Conservation (phyloP, 2,329 filamentous ascomycete species). For the Colletotrichum cordylinicola region DNA sequence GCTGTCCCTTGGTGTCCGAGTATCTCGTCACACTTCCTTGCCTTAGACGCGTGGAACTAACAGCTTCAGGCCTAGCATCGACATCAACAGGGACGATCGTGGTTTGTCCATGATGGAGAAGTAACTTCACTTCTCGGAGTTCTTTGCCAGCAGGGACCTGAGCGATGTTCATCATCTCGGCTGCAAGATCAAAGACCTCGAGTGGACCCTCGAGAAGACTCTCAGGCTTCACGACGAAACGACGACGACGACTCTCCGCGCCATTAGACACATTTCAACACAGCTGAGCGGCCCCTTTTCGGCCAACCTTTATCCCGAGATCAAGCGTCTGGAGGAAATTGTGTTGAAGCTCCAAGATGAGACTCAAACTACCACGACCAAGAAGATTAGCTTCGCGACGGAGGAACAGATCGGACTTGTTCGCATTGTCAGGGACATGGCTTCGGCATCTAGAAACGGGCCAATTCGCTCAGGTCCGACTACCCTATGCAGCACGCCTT, state of each 20-base stretch:
- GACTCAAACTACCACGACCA: background rate
- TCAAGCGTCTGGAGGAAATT: background rate
- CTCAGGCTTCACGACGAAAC: background rate
- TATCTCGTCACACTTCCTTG: background rate
- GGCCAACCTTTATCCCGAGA: background rate
- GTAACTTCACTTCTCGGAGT: background rate
- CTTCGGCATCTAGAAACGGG: background rate
- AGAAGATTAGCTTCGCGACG: background rate
- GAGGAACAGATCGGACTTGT: background rate
- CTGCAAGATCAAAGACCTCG: background rate
- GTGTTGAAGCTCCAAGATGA: background rate
- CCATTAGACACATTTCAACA: background rate
- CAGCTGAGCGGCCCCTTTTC: background rate
- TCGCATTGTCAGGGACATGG: background rate
- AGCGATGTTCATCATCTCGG: background rate
- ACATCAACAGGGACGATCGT: background rate
- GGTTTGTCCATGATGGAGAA: background rate
- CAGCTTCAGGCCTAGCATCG: background rate
- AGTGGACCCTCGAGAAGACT: background rate
- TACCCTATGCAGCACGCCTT: background rate
- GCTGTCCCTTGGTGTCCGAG: background rate
- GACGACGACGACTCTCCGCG: background rate
- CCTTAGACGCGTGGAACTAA: background rate
- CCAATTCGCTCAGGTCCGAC: background rate
- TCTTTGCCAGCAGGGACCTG: background rate